These are phyloP conservation scores for Poronia punctata DNA, from an alignment of 495 filamentous ascomycete species.

Conservation along the genomic window DNA sequence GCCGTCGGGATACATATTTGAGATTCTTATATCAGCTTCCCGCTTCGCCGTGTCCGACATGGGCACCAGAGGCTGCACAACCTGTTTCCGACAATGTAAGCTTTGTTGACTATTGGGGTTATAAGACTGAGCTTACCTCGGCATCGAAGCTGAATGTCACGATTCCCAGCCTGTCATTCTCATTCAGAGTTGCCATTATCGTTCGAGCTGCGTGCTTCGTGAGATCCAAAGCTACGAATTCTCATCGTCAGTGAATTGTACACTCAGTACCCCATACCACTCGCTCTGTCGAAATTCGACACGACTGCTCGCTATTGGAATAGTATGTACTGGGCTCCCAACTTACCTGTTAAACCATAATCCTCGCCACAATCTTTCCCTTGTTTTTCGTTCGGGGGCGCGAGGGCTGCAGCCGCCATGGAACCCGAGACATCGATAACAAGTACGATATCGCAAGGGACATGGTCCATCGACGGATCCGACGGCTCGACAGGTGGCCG, in stretches of 20 bases:
- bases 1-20: conserved; percentile 16
- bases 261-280: no score
- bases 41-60: conserved; percentile 31
- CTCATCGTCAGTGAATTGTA: no score
- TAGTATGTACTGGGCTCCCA: no score
- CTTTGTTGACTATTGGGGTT: neutral
- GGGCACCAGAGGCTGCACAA: conserved; percentile 28
- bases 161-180: conserved; percentile 37
- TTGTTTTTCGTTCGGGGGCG: conserved; percentile 19
- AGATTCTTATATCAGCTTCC: conserved; percentile 22
- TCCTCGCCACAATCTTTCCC: conserved; percentile 16
- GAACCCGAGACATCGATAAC: conserved; percentile 41
- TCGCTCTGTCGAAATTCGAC: no score
- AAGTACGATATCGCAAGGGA: conserved; percentile 40
- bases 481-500: conserved; percentile 27
- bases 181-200: conserved; percentile 35
- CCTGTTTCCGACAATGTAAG: conserved; percentile 16
- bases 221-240: conserved; percentile 38
- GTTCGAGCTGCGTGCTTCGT: conserved; percentile 40
- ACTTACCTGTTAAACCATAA: conserved; percentile 23
- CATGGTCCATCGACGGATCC: conserved; percentile 13
- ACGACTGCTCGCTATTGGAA: no score
- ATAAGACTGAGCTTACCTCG: conserved; percentile 12
- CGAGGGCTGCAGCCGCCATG: conserved; percentile 30
- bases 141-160: conserved; percentile 32